These are phyloP conservation scores for Venturia oleaginea DNA, from an alignment of 2,329 filamentous ascomycete species.

Conservation along the genomic window DNA sequence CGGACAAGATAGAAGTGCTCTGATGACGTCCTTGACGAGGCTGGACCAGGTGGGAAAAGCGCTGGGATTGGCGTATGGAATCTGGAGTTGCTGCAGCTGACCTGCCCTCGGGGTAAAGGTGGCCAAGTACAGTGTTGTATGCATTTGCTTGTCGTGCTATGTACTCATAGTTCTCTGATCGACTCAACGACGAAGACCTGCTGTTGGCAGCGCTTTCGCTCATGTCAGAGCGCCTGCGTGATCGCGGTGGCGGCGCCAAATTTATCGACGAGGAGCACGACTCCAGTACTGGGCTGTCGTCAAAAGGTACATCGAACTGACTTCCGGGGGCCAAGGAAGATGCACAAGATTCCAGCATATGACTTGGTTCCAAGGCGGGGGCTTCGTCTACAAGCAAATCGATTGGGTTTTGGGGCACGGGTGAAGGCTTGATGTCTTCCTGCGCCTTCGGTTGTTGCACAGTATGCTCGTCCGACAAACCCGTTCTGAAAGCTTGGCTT, in stretches of 20 bases:
- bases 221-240: background rate
- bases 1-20: background rate
- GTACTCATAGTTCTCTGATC: background rate
- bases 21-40: background rate
- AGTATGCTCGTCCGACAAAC: background rate
- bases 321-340: background rate
- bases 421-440: background rate
- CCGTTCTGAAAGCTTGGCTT: background rate
- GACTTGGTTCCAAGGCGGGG: background rate
- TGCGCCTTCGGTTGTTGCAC: background rate
- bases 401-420: background rate
- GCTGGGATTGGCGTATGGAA: background rate
- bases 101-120: background rate
- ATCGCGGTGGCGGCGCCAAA: background rate
- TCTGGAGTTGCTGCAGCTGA: background rate
- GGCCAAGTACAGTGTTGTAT: constrained; percentile 4
- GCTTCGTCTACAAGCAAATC: background rate
- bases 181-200: background rate
- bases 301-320: background rate
- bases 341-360: background rate
- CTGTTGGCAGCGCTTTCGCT: background rate
- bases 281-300: background rate
- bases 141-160: constrained; percentile 1
- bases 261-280: background rate
- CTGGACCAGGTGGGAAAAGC: background rate